phyloP scores from a whole-genome alignment of 2,329 filamentous ascomycete genomes.

The Xylariaceae sp. region DNA sequence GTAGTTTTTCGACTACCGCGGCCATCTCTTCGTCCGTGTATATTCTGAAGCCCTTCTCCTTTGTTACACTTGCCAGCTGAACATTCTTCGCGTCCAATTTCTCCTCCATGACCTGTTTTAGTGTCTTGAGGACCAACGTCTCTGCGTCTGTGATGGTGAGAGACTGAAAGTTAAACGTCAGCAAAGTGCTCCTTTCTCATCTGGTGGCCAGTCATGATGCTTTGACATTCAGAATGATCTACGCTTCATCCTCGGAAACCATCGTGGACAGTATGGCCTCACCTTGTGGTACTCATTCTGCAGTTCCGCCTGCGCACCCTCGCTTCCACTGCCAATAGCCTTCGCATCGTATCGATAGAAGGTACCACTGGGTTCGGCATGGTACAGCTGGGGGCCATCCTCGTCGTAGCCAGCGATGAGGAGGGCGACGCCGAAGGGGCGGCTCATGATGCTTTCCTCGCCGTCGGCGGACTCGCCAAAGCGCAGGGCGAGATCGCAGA shows the following conservation, averaged over 20 bases:
- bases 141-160: slow-evolving; percentile 90
- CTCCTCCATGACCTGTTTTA: slow-evolving; percentile 99
- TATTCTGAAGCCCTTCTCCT: slow-evolving; percentile 97
- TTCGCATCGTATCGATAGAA: slow-evolving; percentile 99
- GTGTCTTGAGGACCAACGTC: slow-evolving; percentile 90
- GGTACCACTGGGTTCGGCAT: slow-evolving; percentile 94
- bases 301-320: slow-evolving; percentile 94
- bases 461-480: slow-evolving; percentile 97
- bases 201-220: no score
- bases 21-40: slow-evolving; percentile 98
- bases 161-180: slow-evolving; percentile 47
- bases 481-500: slow-evolving; percentile 92
- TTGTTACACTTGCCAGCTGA: slow-evolving; percentile 94
- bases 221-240: neutral
- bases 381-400: slow-evolving; percentile 94
- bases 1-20: slow-evolving; percentile 78
- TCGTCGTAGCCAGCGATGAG: slow-evolving; percentile 97
- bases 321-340: slow-evolving; percentile 94
- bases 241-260: neutral
- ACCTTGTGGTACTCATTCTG: slow-evolving; percentile 98
- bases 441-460: slow-evolving; percentile 97
- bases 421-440: slow-evolving; percentile 93
- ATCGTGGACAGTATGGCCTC: slow-evolving; percentile 10
- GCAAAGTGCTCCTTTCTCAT: neutral
- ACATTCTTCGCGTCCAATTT: slow-evolving; percentile 99